A percentile compares a stretch with the other conserved stretches of the same genome.
Conservation (phyloP, 1,139 yeast genomes). For the Candida mesenterica region DNA sequence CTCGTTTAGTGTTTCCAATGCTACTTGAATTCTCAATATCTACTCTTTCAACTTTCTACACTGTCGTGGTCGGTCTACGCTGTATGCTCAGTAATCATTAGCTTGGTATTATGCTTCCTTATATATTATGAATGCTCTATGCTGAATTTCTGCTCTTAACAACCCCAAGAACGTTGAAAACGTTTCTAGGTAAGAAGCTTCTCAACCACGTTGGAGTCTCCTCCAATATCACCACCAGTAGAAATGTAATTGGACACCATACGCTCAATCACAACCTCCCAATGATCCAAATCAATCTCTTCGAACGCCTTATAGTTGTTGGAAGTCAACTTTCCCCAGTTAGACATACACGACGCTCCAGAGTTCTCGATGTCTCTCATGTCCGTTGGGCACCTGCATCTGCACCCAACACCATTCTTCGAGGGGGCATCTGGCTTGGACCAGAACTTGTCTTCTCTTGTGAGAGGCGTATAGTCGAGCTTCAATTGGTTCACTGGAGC, state of each 20-base stretch:
- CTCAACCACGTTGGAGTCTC: conserved; percentile 13
- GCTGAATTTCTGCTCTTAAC: too few relatives aligned
- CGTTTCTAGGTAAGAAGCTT: too few relatives aligned
- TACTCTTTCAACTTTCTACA: too few relatives aligned
- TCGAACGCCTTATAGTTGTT: conserved; percentile 28
- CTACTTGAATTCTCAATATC: too few relatives aligned
- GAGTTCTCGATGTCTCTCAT: conserved; percentile 55
- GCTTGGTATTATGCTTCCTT: too few relatives aligned
- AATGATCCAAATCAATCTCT: conserved; percentile 33
- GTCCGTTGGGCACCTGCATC: conserved; percentile 72
- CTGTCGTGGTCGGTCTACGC: too few relatives aligned
- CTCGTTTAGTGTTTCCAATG: too few relatives aligned
- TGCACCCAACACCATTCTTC: conserved; percentile 71
- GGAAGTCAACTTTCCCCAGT: conserved; percentile 49
- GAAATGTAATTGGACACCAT: conserved; percentile 24
- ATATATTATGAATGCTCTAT: too few relatives aligned
- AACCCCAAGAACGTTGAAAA: too few relatives aligned
- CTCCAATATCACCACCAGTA: conserved; percentile 31
- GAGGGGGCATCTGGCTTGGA: conserved; percentile 42
- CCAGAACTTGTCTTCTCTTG: conserved; percentile 34
- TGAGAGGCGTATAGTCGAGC: conserved; percentile 31
- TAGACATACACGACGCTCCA: conserved; percentile 51
- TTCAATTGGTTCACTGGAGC: conserved; percentile 45
- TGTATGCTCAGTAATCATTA: too few relatives aligned
- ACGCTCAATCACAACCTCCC: conserved; percentile 30